phyloP scores from a whole-genome alignment of 805 yeast species.

The Saccharomycopsis sp. region DNA sequence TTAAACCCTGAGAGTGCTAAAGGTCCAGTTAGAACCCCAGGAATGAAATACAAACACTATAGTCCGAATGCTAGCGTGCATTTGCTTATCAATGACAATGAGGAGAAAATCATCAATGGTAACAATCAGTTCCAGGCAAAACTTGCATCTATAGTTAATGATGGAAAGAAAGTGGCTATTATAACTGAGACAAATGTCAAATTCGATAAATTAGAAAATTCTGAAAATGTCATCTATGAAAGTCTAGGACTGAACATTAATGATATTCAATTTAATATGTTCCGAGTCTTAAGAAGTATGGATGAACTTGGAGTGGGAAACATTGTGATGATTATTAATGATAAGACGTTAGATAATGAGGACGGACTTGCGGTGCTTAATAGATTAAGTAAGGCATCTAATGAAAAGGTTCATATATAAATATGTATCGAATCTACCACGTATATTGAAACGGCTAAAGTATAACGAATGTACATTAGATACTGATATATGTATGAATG shows the following conservation, averaged over 20 bases:
- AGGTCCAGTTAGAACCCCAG: conserved; percentile 78
- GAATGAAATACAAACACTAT: conserved; percentile 96
- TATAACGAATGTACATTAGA: not conserved
- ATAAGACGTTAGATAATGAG: conserved; percentile 67
- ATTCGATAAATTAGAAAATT: not conserved
- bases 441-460: not conserved
- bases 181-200: conserved; percentile 6
- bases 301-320: conserved; percentile 64
- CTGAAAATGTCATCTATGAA: not conserved
- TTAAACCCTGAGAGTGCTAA: conserved; percentile 37
- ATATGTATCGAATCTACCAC: not conserved
- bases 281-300: conserved; percentile 64
- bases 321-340: conserved; percentile 47
- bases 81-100: conserved; percentile 36
- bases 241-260: conserved; percentile 41
- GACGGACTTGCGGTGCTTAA: conserved; percentile 94
- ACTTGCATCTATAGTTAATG: not conserved
- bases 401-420: conserved; percentile 33
- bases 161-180: conserved; percentile 8
- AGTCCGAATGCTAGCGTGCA: conserved; percentile 85
- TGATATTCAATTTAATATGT: conserved; percentile 70
- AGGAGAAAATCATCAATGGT: not conserved
- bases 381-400: conserved; percentile 78
- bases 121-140: not conserved
- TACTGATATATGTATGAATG: conserved; percentile 1